Conservation (phyloP, 2,329 filamentous ascomycete species). For the Trichoderma sp. region DNA sequence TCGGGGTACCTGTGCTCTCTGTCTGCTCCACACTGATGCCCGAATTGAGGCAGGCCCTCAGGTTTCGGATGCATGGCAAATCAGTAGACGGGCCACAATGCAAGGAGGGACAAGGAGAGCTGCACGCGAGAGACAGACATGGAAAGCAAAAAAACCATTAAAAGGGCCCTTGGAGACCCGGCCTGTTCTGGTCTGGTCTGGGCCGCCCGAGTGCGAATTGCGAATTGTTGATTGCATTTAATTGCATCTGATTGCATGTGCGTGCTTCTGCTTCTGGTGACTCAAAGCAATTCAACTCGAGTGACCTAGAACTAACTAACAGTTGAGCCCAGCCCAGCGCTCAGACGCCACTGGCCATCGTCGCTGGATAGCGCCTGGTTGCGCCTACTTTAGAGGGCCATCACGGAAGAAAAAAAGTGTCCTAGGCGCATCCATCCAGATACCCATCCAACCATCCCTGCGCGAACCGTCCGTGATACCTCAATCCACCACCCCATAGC, state of each 20-base stretch:
- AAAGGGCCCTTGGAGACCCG: not conserved
- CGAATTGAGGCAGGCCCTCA: conserved; percentile 9
- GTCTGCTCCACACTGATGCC: not conserved
- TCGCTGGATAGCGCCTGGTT: conserved; percentile 12
- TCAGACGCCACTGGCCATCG: not conserved
- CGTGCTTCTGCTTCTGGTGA: not conserved
- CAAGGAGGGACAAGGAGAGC: conserved; percentile 13
- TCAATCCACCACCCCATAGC: not conserved
- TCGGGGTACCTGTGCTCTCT: conserved; percentile 8
- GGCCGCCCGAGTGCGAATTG: not conserved
- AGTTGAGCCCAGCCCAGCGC: not conserved
- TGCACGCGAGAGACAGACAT: not conserved
- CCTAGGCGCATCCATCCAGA: conserved; percentile 20
- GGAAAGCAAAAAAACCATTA: not conserved
- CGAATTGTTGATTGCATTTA: not conserved
- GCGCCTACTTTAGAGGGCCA: conserved; percentile 17
- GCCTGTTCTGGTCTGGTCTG: not conserved
- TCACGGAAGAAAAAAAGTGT: conserved; percentile 23
- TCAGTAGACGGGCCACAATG: conserved; percentile 7
- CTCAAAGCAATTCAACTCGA: not conserved
- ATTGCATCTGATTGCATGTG: not conserved
- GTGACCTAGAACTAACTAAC: not conserved
- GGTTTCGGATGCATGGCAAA: conserved; percentile 13
- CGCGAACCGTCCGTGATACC: not conserved
- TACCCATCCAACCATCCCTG: conserved; percentile 8